Evolutionary conservation across 176 grass and related monocot species (phyloP).

Genomic region (Carex pumila): DNA sequence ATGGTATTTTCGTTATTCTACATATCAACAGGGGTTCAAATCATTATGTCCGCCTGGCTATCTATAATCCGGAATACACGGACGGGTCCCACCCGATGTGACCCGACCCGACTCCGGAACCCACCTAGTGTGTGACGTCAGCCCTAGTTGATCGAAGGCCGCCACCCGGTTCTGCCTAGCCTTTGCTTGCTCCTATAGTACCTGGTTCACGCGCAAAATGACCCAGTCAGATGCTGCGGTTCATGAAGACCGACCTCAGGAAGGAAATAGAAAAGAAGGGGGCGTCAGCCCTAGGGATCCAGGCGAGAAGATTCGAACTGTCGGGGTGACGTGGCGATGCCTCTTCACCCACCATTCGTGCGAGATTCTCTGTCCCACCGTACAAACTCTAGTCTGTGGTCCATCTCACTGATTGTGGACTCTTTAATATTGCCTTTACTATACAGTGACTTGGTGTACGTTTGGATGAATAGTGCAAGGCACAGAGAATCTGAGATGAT

Average conservation of each 20-base stretch:
- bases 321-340: constrained; percentile 39
- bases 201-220: not conserved
- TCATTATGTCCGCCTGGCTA: not conserved
- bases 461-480: not conserved
- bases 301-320: constrained; percentile 59
- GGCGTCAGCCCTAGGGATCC: constrained; percentile 43
- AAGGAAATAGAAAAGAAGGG: not conserved
- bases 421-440: not conserved
- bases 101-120: not conserved
- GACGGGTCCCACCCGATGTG: constrained; percentile 29
- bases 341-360: constrained; percentile 16
- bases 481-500: not conserved
- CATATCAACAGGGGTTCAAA: not conserved
- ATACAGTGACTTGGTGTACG: not conserved
- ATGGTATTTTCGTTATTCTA: not conserved
- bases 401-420: not conserved
- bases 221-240: not conserved
- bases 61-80: constrained; percentile 38
- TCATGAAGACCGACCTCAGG: not conserved
- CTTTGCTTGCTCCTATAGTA: not conserved
- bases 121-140: constrained; percentile 31
- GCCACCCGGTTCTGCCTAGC: not conserved
- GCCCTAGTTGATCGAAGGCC: not conserved
- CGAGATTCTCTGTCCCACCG: not conserved
- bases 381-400: not conserved